Percentiles rank a stretch among this genome's conserved stretches.
These are phyloP conservation scores for Coemansia sp. DNA, from an alignment of 192 early-diverging fungal genomes.

Conservation along the genomic window DNA sequence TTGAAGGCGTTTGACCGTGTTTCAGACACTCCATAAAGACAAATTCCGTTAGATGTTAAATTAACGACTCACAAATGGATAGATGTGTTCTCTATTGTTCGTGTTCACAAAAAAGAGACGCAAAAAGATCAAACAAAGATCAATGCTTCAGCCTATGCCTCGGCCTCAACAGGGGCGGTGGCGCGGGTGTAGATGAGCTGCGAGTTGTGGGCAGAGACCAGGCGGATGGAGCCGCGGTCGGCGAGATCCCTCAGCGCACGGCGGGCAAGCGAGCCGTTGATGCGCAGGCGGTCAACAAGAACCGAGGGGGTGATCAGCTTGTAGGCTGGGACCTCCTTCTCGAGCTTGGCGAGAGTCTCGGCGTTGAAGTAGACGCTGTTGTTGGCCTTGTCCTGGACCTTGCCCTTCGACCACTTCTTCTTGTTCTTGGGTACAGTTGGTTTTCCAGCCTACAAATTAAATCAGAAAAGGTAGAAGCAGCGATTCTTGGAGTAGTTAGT, in stretches of 20 bases:
- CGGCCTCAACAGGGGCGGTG: constrained; percentile 36
- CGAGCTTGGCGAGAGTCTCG: constrained; percentile 95
- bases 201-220: constrained; percentile 86
- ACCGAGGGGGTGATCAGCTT: constrained; percentile 98
- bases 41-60: too few relatives aligned
- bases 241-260: constrained; percentile 92
- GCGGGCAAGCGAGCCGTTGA: constrained; percentile 97
- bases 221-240: constrained; percentile 87
- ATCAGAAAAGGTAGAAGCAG: neutral
- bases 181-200: constrained; percentile 80
- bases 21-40: too few relatives aligned
- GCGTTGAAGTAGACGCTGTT: constrained; percentile 98
- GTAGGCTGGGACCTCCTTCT: constrained; percentile 99
- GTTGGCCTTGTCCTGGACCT: constrained; percentile 99
- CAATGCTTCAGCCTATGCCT: constrained; percentile 26
- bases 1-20: too few relatives aligned
- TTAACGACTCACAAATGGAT: too few relatives aligned
- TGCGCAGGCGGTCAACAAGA: constrained; percentile 95
- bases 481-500: too few relatives aligned
- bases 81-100: neutral
- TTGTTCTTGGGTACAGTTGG: constrained; percentile 46
- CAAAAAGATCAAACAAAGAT: neutral
- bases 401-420: constrained; percentile 99
- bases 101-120: constrained; percentile 1
- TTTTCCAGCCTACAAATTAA: constrained; percentile 37